Evolutionary conservation across 202 grass and related monocot genomes (phyloP), one percentile per base, ranked within the genome.

Genomic region (Carex arenaria): DNA sequence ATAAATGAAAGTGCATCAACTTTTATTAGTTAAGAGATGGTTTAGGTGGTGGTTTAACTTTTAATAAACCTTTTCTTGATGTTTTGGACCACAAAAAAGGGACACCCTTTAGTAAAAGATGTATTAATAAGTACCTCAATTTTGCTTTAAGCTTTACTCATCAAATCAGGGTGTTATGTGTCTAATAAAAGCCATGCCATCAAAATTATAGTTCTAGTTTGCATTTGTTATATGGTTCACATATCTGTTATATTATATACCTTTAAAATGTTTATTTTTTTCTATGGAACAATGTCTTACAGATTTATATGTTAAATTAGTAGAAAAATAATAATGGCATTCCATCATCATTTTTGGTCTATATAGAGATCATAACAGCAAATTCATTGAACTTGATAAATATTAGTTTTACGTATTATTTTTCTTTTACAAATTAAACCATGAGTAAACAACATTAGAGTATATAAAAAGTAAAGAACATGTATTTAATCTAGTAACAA

Each of bases 61-160:
- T 82, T 69, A 82, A 68, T 64, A 82, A 82, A 82, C 26, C 23
- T 53, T 34, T 67, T 82, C 15, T 82, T 69, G 43, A 4, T 1
- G 26, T 10, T 43, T 55, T 53, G 80, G 80, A 69, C 80, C 80
- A 82, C 80, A 23, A 82, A 69, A 68, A 49, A 55, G 51, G 1
- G 62, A n/a, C 5, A 19, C 18, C 23, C 80, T 69, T 82, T 82
- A 69, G 23, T 67, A 82, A 82, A 82, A 67, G 80, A 82, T 36
- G 43, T 82, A 30, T 69, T 40, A 82, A 31, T 68, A 68, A 82
- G 62, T 69, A 57, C 62, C 42, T 69, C 2, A 67, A 32, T 67
- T 82, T 82, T 82, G 80, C 63, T 82, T 82, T 85, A 7, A 85
- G 43, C 61, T 85, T 67, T 19, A 59, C 53, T 57, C 72, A 77